phyloP scores from a whole-genome alignment of 352 stramenopile species.

The Thalassiosira mediterranea region DNA sequence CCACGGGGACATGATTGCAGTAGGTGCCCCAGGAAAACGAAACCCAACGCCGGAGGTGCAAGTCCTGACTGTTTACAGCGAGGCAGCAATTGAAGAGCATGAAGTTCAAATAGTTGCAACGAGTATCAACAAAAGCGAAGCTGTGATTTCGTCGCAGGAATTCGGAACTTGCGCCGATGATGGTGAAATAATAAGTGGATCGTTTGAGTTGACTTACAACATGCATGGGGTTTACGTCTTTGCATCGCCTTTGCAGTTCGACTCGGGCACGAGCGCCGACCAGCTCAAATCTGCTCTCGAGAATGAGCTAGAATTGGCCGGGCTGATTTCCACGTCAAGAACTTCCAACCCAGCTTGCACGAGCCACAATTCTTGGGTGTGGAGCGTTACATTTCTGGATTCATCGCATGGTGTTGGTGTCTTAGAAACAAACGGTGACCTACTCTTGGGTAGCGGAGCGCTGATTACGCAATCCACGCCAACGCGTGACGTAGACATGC shows the following conservation, averaged over 20 bases:
- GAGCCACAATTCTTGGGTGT: slow-evolving; percentile 76
- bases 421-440: slow-evolving; percentile 50
- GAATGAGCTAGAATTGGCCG: slow-evolving; percentile 45
- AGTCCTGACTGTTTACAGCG: slow-evolving; percentile 63
- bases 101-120: slow-evolving; percentile 73
- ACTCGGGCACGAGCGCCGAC: slow-evolving; percentile 48
- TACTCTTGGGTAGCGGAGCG: slow-evolving; percentile 44
- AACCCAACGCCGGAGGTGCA: slow-evolving; percentile 61
- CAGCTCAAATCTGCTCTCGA: slow-evolving; percentile 51
- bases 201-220: slow-evolving; percentile 54
- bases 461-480: slow-evolving; percentile 32
- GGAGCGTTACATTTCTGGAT: slow-evolving; percentile 82
- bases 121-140: slow-evolving; percentile 42
- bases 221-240: slow-evolving; percentile 43
- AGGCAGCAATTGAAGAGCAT: slow-evolving; percentile 38
- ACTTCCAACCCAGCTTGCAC: slow-evolving; percentile 70
- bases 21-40: slow-evolving; percentile 62
- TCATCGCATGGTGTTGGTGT: slow-evolving; percentile 37
- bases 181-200: slow-evolving; percentile 53
- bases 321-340: slow-evolving; percentile 49
- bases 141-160: slow-evolving; percentile 49
- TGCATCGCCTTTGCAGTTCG: slow-evolving; percentile 52
- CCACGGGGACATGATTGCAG: slow-evolving; percentile 40
- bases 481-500: slow-evolving; percentile 50
- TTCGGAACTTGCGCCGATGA: slow-evolving; percentile 59